Base-by-base conservation (phyloP, 2,329 filamentous ascomycete genomes). In the Fusarium stilboides region DNA sequence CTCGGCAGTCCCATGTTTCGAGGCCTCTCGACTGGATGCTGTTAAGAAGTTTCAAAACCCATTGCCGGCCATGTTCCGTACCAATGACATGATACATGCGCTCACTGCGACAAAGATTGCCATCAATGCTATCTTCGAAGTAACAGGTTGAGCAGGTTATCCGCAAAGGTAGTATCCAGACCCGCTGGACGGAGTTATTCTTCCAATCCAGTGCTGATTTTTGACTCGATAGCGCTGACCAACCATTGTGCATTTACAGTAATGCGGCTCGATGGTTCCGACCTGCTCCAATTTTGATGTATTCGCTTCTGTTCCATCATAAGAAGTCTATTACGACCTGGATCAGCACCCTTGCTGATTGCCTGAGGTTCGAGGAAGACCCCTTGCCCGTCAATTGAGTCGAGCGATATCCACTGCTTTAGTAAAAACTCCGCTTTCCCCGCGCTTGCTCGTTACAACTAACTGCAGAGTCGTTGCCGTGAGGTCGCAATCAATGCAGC, bases 401-500 rank as follows among this genome's bases (percentile, higher is more conserved):
- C 56, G 50, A 61, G 47, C 45, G 51, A 59, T 68, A 55, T 49
- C 55, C 50, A 62, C 62, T 53, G 43, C 55, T 52, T 33, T 43
- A 57, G 40, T 57, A 53, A 39, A 46, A 57, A 47, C 57, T 62
- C 57, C 60, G 60, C 40, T 70, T 31, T 70, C 67, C 67, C 67
- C 67, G 63, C 67, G 50, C 54, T 42, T 46, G 68, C 59, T 46
- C n/a, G 24, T 55, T 22, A 34, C 28, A 53, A 57, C 28, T 31
- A 31, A 40, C 33, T 46, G 62, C 43, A 62, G 51, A 49, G 31
- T 33, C 26, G 46, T 43, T 62, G 44, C 55, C 53, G 62, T 28
- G 51, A 70, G 57, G 68, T 60, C 45, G 65, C 44, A 69, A 44
- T 39, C 58, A 58, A 55, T 59, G 37, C 72, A 67, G 70, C 72